Conservation (phyloP, 768 basidiomycete genomes). For the Lentinula lateritia region DNA sequence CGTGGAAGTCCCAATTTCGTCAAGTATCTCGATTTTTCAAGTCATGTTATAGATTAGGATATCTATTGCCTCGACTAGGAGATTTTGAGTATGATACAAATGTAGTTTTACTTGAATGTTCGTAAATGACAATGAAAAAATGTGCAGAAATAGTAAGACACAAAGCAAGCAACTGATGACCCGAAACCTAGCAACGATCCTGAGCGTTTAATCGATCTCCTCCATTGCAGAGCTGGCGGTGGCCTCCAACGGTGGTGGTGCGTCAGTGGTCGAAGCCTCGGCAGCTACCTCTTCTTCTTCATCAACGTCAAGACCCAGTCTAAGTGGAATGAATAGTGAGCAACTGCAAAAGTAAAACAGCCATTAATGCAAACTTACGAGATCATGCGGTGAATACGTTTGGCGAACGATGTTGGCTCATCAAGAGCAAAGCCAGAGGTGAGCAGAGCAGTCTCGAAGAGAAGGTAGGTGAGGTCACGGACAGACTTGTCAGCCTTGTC, state of each 20-base stretch:
- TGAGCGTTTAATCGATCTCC: slow-evolving; percentile 77
- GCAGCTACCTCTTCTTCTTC: slow-evolving; percentile 60
- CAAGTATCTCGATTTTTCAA: background rate
- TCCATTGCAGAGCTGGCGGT: slow-evolving; percentile 87
- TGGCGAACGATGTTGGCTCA: slow-evolving; percentile 90
- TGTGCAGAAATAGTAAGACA: background rate
- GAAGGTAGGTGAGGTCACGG: slow-evolving; percentile 89
- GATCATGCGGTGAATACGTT: slow-evolving; percentile 98
- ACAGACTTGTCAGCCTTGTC: slow-evolving; percentile 99
- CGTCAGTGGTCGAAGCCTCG: slow-evolving; percentile 30
- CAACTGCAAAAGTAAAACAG: slow-evolving; percentile 6
- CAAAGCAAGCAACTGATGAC: slow-evolving; percentile 5
- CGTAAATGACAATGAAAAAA: background rate
- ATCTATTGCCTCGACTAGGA: background rate
- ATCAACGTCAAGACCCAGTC: slow-evolving; percentile 83
- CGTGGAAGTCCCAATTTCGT: background rate
- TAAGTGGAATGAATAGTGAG: slow-evolving; percentile 13
- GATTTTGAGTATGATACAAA: background rate
- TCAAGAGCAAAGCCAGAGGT: slow-evolving; percentile 95
- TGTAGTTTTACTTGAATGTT: background rate
- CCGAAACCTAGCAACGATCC: slow-evolving; percentile 11
- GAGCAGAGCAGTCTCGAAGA: slow-evolving; percentile 96
- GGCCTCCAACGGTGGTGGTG: slow-evolving; percentile 48
- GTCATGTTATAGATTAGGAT: background rate
- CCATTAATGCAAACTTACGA: slow-evolving; percentile 37